Percentiles rank a stretch among this genome's conserved stretches.
Conservation (phyloP, 345 rosid species). For the Salix caprea region DNA sequence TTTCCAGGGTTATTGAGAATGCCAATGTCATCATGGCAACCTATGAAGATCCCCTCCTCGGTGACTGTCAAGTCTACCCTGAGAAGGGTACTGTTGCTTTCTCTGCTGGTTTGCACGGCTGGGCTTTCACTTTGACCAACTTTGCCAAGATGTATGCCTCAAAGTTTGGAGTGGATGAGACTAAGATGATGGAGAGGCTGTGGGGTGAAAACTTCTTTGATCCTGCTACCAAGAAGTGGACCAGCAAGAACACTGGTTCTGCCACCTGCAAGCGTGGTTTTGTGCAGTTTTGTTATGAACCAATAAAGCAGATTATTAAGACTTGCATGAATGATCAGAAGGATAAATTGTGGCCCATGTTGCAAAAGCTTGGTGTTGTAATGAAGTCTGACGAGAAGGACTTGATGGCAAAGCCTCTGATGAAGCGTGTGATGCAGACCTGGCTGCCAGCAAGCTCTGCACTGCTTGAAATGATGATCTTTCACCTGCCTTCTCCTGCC, state of each 20-base stretch:
- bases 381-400: slow-evolving; percentile 82
- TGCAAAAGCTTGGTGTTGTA: slow-evolving; percentile 54
- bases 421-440: slow-evolving; percentile 92
- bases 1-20: slow-evolving; percentile 72
- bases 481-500: slow-evolving; percentile 69
- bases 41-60: slow-evolving; percentile 79
- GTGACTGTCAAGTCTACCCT: slow-evolving; percentile 73
- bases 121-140: slow-evolving; percentile 79
- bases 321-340: slow-evolving; percentile 87
- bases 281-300: slow-evolving; percentile 85
- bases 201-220: slow-evolving; percentile 84
- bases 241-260: slow-evolving; percentile 57
- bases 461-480: slow-evolving; percentile 80
- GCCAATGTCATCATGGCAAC: slow-evolving; percentile 88
- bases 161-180: slow-evolving; percentile 69
- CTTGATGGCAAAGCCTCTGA: slow-evolving; percentile 62
- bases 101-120: slow-evolving; percentile 82
- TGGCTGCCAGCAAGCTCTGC: slow-evolving; percentile 83
- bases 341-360: slow-evolving; percentile 84
- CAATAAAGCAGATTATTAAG: slow-evolving; percentile 70
- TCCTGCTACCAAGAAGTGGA: slow-evolving; percentile 80
- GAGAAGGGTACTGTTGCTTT: slow-evolving; percentile 86
- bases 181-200: slow-evolving; percentile 79
- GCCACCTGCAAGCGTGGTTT: slow-evolving; percentile 79
- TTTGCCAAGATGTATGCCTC: slow-evolving; percentile 86